phyloP scores from a whole-genome alignment of 768 basidiomycete genomes.

The Tephrocybe sp. region DNA sequence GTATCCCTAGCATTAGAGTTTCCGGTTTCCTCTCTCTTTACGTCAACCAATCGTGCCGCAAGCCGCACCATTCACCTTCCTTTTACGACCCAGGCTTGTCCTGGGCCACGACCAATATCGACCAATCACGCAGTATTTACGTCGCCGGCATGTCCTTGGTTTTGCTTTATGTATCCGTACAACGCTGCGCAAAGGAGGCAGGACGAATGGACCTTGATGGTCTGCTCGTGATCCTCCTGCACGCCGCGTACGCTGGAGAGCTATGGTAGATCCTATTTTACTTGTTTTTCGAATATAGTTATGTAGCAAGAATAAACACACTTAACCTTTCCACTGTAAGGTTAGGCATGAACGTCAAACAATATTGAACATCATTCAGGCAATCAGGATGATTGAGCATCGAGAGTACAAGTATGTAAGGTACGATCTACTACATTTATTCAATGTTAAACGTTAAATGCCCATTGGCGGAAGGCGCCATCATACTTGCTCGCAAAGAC shows the following conservation, averaged over 20 bases:
- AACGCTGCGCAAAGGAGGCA: conserved; percentile 5
- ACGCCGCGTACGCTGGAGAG: conserved; percentile 13
- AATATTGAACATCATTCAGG: too few relatives aligned
- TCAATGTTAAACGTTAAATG: conserved; percentile 21
- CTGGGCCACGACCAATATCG: conserved; percentile 12
- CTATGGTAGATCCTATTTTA: conserved; percentile 9
- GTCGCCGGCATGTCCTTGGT: conserved; percentile 15
- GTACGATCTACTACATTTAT: too few relatives aligned
- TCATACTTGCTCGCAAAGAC: conserved; percentile 14
- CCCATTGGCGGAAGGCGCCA: not conserved
- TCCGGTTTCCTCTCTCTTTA: not conserved
- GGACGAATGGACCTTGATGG: conserved; percentile 13
- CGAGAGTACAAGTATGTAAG: too few relatives aligned
- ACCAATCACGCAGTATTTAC: conserved; percentile 16
- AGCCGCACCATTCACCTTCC: not conserved
- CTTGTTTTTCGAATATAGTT: not conserved
- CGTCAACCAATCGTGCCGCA: not conserved
- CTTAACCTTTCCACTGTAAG: too few relatives aligned
- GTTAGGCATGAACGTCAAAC: too few relatives aligned
- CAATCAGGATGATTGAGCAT: too few relatives aligned
- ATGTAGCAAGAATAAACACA: not conserved
- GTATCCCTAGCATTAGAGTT: conserved; percentile 14
- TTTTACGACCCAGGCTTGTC: conserved; percentile 3
- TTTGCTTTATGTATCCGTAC: conserved; percentile 6
- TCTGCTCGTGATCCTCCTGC: conserved; percentile 9